phyloP scores from a whole-genome alignment of 192 early-diverging fungal species.

The Nowakowskiella sp. region DNA sequence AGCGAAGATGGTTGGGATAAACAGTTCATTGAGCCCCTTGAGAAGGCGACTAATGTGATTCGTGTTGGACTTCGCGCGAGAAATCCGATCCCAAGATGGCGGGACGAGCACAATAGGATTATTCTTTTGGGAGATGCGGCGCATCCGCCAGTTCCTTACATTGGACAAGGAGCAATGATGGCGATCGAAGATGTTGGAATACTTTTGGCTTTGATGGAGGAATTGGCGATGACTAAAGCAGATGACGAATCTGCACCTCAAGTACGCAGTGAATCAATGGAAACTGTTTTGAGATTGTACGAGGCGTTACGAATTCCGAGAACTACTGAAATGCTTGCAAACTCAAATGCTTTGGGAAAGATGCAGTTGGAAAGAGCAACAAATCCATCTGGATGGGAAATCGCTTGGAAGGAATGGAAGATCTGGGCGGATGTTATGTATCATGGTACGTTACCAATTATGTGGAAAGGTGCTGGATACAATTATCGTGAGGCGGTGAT shows the following conservation, averaged over 20 bases:
- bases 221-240: neutral
- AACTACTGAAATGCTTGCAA: conserved; percentile 17
- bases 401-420: conserved; percentile 11
- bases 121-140: conserved; percentile 31
- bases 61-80: conserved; percentile 31
- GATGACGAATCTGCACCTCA: neutral
- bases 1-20: conserved; percentile 26
- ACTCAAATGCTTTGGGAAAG: conserved; percentile 12
- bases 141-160: conserved; percentile 35
- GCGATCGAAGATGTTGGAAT: conserved; percentile 36
- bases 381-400: conserved; percentile 3
- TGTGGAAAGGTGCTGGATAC: conserved; percentile 13
- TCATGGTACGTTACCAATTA: conserved; percentile 20
- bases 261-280: conserved; percentile 5
- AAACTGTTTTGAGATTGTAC: conserved; percentile 8
- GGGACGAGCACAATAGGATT: neutral
- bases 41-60: conserved; percentile 19
- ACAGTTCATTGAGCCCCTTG: conserved; percentile 21
- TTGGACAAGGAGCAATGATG: conserved; percentile 35
- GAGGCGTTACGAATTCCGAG: conserved; percentile 14
- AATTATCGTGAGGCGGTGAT: conserved; percentile 17
- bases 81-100: conserved; percentile 20
- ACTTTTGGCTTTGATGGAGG: conserved; percentile 6
- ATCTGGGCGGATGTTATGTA: conserved; percentile 12
- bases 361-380: conserved; percentile 18